Evolutionary conservation across 2,329 filamentous ascomycete genomes (phyloP).

Genomic region (Sclerotinia nivalis): DNA sequence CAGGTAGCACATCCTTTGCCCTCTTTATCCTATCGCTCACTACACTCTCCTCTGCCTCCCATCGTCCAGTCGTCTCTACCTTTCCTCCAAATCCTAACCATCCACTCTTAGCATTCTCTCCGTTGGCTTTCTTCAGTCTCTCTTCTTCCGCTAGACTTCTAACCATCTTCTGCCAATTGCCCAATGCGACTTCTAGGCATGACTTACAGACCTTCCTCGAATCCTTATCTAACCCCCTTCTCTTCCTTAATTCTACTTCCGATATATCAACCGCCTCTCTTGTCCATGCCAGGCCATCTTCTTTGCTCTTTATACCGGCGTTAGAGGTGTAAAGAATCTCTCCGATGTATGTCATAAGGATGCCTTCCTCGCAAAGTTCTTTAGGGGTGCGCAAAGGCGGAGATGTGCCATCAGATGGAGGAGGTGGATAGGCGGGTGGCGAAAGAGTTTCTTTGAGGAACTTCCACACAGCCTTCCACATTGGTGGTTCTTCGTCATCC

Average conservation of each 20-base stretch:
- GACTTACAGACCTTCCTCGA: slow-evolving; percentile 67
- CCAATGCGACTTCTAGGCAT: slow-evolving; percentile 73
- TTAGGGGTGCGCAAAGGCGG: slow-evolving; percentile 63
- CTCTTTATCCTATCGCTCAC: slow-evolving; percentile 39
- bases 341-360: slow-evolving; percentile 84
- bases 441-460: slow-evolving; percentile 40
- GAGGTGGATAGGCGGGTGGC: slow-evolving; percentile 66
- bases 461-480: slow-evolving; percentile 37
- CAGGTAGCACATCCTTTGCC: slow-evolving; percentile 29
- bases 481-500: slow-evolving; percentile 28
- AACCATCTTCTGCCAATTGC: slow-evolving; percentile 85
- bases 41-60: slow-evolving; percentile 42
- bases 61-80: slow-evolving; percentile 37
- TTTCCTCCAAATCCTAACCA: slow-evolving; percentile 38
- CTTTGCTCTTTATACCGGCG: slow-evolving; percentile 44
- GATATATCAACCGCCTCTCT: slow-evolving; percentile 81
- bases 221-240: slow-evolving; percentile 35
- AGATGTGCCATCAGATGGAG: slow-evolving; percentile 68
- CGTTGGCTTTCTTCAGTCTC: slow-evolving; percentile 30
- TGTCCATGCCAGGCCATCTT: slow-evolving; percentile 84
- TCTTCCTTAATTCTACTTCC: slow-evolving; percentile 62
- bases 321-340: slow-evolving; percentile 83
- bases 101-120: slow-evolving; percentile 22
- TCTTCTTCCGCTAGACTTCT: slow-evolving; percentile 53
- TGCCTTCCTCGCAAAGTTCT: slow-evolving; percentile 81